Conservation (phyloP, 2,329 filamentous ascomycete genomes). For the Fusarium avenaceum region DNA sequence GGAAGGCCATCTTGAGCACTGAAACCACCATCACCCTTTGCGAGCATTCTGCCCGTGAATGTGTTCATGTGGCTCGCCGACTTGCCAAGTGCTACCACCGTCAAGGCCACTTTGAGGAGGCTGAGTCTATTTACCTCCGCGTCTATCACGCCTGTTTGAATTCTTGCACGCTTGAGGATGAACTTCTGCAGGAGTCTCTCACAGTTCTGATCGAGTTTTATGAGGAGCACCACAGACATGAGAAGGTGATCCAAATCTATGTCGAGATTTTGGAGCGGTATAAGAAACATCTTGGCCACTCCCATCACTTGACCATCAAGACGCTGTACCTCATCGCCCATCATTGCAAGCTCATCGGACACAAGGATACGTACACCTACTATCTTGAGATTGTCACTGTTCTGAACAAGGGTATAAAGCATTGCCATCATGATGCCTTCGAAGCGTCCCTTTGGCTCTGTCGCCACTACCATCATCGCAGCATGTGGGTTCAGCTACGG, state of each 20-base stretch:
- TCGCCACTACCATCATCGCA: slow-evolving; percentile 59
- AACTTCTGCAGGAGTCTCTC: slow-evolving; percentile 49
- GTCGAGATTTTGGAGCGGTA: slow-evolving; percentile 53
- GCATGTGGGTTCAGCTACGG: slow-evolving; percentile 61
- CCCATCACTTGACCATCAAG: slow-evolving; percentile 54
- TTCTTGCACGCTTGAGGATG: slow-evolving; percentile 51
- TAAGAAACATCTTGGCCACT: slow-evolving; percentile 41
- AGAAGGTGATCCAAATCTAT: slow-evolving; percentile 56
- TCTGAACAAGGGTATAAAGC: slow-evolving; percentile 50
- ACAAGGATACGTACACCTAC: slow-evolving; percentile 53
- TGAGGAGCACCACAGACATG: slow-evolving; percentile 55
- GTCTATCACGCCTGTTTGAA: slow-evolving; percentile 54
- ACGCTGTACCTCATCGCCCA: slow-evolving; percentile 50
- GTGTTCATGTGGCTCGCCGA: slow-evolving; percentile 51
- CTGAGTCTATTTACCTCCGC: slow-evolving; percentile 55
- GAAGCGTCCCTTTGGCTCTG: slow-evolving; percentile 61
- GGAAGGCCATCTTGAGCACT: slow-evolving; percentile 54
- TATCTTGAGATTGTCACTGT: slow-evolving; percentile 56
- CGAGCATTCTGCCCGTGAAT: slow-evolving; percentile 52
- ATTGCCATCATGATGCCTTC: slow-evolving; percentile 59
- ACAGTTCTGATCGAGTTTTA: slow-evolving; percentile 52
- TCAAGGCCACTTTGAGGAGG: slow-evolving; percentile 55
- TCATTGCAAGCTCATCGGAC: slow-evolving; percentile 46
- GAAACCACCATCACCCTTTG: slow-evolving; percentile 51
- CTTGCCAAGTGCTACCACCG: slow-evolving; percentile 55